Evolutionary conservation across 768 basidiomycete genomes (phyloP).

Genomic region (Russula dissimulans): DNA sequence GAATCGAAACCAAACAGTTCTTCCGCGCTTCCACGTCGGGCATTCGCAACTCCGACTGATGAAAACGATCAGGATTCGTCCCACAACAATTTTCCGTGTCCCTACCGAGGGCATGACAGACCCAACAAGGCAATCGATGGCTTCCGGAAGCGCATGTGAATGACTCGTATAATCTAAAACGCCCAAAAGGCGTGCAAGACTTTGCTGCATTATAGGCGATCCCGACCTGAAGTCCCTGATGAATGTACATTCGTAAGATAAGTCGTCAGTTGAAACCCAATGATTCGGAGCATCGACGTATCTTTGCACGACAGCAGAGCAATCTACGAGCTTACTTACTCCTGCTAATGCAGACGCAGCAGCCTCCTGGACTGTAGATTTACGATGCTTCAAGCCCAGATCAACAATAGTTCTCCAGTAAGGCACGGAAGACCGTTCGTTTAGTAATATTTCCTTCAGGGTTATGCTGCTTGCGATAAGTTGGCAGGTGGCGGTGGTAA

Average conservation of each 20-base stretch:
- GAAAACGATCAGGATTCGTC: conserved; percentile 18
- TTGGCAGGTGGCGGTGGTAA: conserved; percentile 62
- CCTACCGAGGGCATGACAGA: conserved; percentile 38
- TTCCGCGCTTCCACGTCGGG: conserved; percentile 50
- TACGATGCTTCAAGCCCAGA: conserved; percentile 60
- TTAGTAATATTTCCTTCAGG: conserved; percentile 38
- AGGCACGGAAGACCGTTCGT: conserved; percentile 36
- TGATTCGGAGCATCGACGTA: conserved; percentile 38
- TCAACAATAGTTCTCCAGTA: conserved; percentile 67
- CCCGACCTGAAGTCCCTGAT: conserved; percentile 51
- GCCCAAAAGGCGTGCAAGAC: conserved; percentile 62
- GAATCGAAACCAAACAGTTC: conserved; percentile 42
- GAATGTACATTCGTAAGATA: conserved; percentile 35
- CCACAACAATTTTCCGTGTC: conserved; percentile 30
- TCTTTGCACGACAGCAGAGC: conserved; percentile 57
- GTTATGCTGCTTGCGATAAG: conserved; percentile 62
- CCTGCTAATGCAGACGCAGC: conserved; percentile 61
- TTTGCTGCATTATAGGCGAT: conserved; percentile 54
- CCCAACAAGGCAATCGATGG: conserved; percentile 48
- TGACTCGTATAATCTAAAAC: conserved; percentile 52
- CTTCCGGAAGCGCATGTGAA: conserved; percentile 45
- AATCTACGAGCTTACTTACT: conserved; percentile 63
- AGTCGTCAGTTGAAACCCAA: neutral
- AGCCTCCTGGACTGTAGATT: conserved; percentile 57
- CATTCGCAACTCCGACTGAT: conserved; percentile 29